Conservation (phyloP, 306 rosid species). For the Elaeagnus macrophylla region DNA sequence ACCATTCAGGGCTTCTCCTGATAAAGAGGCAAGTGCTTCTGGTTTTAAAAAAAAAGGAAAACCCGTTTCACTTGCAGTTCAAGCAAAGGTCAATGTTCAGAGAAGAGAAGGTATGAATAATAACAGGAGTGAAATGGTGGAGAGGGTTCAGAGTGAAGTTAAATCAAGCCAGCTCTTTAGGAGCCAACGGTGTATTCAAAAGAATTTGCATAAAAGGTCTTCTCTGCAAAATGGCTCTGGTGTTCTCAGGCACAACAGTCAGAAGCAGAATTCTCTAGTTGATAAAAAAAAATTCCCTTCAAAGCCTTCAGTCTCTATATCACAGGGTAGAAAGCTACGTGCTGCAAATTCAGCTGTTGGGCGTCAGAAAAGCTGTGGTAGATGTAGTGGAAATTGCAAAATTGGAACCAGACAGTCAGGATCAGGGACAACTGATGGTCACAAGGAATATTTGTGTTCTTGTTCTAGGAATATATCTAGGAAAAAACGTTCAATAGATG, state of each 20-base stretch:
- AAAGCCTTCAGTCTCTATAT: constrained; percentile 32
- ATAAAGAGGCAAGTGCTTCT: constrained; percentile 27
- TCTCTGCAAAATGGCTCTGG: constrained; percentile 24
- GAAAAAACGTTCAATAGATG: constrained; percentile 31
- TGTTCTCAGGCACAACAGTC: constrained; percentile 63
- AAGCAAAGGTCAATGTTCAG: constrained; percentile 40
- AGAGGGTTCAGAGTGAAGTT: constrained; percentile 36
- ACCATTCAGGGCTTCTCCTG: constrained; percentile 30
- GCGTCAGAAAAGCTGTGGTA: constrained; percentile 34
- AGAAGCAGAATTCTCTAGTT: constrained; percentile 61
- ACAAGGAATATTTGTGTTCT: constrained; percentile 36
- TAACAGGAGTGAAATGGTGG: constrained; percentile 31
- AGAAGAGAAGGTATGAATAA: constrained; percentile 32
- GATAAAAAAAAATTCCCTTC: constrained; percentile 36
- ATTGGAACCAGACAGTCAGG: constrained; percentile 34
- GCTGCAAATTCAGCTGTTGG: constrained; percentile 32
- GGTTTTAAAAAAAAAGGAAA: constrained; percentile 44
- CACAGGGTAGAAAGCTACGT: constrained; percentile 28
- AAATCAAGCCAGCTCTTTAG: constrained; percentile 40
- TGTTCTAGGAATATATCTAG: constrained; percentile 20
- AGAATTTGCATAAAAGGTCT: constrained; percentile 41
- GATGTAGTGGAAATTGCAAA: constrained; percentile 33
- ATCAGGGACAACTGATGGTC: constrained; percentile 26
- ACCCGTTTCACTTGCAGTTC: constrained; percentile 35
- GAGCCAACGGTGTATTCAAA: constrained; percentile 35